Evolutionary conservation across 192 early-diverging fungal species (phyloP).

Genomic region (Funneliformis mosseae): DNA sequence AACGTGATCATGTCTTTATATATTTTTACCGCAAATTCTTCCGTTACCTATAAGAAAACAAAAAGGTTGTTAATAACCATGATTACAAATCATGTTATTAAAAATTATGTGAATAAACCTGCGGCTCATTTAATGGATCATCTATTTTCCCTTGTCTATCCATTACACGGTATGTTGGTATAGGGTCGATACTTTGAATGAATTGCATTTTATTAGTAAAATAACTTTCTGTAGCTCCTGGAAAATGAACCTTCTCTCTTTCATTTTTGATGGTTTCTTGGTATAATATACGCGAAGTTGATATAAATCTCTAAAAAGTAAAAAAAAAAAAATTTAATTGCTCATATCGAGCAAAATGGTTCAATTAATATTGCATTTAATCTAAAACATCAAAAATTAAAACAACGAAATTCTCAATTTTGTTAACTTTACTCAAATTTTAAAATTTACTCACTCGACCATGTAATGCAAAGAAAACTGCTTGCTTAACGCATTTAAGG

Average conservation of each 20-base stretch:
- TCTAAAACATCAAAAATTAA: too few species aligned
- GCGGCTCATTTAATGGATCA: constrained; percentile 66
- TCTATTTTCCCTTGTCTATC: constrained; percentile 82
- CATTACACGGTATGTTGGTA: constrained; percentile 94
- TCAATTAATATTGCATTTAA: too few species aligned
- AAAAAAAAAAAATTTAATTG: neutral
- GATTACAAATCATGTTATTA: neutral
- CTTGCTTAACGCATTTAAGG: neutral
- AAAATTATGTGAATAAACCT: constrained; percentile 43
- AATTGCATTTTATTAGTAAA: constrained; percentile 67
- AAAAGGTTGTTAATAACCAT: constrained; percentile 12
- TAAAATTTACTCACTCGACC: neutral
- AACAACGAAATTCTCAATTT: too few species aligned
- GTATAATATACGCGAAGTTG: neutral
- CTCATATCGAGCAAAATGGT: too few species aligned
- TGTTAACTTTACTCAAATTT: too few species aligned
- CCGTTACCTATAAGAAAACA: constrained; percentile 56
- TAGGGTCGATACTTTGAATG: constrained; percentile 64
- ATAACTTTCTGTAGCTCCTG: constrained; percentile 63
- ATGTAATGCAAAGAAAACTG: neutral
- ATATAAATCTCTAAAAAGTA: neutral
- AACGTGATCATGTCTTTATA: constrained; percentile 92
- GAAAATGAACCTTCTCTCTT: constrained; percentile 64
- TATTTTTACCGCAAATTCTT: constrained; percentile 76
- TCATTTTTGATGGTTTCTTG: constrained; percentile 37